Evolutionary conservation across 1,284 basidiomycete genomes (phyloP), one percentile per base, ranked within the genome.

Genomic region (Phaffia rhodozyma): DNA sequence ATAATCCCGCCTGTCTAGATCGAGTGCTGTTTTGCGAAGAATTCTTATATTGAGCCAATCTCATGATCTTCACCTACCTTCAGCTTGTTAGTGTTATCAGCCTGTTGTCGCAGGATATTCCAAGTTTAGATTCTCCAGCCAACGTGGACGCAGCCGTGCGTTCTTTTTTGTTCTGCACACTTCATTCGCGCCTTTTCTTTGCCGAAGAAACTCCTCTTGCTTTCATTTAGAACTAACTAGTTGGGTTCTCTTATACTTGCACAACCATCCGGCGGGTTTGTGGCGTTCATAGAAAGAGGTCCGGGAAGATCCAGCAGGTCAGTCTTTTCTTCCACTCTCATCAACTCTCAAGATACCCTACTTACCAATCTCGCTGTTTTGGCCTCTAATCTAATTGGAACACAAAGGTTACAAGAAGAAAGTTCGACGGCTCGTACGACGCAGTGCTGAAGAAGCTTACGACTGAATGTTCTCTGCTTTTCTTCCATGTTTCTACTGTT

Each of bases 81-180:
- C 71, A 97, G 94, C 85, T 97, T 68, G 76, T 98, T 71, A 96
- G 91, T 68, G 94, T 98, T 68, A 97, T 98, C 70, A 96, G 91
- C 23, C 83, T 98, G 3, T 79, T 98, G 32, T 96, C 91, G 16
- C 89, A 90, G 57, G 90, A 97, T 72, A 84, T 82, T 48, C 96
- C 94, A 38, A 93, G 94, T 77, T 81, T 86, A 66, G 92, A 94
- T 75, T 97, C 92, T 68, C 94, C 94, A 2, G 94, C 94, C 1
- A 98, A 98, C 72, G 88, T 98, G 29, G 93, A 98, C 72, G 94
- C 96, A 0, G 92, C 92, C 23, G 75, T 74, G 48, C 65, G 73
- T 67, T 25, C 38, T 53, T 29, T 23, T 9, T 9, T 9, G 32
- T 48, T 38, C n/a, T 47, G 9, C 20, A 47, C 47, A 30, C 53